Base-by-base conservation (phyloP, 2,329 filamentous ascomycete species). In the Xylariomycetidae sp. region DNA sequence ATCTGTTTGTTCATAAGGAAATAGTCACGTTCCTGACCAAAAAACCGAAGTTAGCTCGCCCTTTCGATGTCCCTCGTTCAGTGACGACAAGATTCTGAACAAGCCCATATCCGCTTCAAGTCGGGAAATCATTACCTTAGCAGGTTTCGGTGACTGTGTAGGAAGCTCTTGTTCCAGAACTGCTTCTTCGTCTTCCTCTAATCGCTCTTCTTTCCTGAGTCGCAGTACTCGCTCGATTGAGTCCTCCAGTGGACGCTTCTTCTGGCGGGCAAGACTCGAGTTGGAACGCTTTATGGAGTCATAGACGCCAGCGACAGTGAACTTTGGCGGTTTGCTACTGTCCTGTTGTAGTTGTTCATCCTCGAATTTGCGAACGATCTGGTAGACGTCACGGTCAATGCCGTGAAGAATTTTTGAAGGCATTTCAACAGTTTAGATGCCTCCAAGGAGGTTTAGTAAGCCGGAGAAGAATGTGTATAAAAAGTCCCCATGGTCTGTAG, bases 241-340 rank as follows among this genome's bases (percentile, higher is more conserved):
- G 43, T 92, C 85, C 57, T 95, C 86, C 2, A 97, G 64, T 0
- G 83, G 69, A 40, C 80, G 82, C 59, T 92, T 94, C 25, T 87
- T 88, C 46, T 85, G 80, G 15, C 92, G 72, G 42, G 85, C 87
- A 15, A 97, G 63, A 47, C 84, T 88, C 0, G 88, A 94, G 57
- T 96, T 96, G 11, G 88, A 95, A 31, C 70, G 66, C 48, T 88
- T 86, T 41, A 97, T 88, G 38, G 76, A 77, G 25, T 88, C 82
- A 56, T 92, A 95, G 2, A 94, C 74, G 3, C 66, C 61, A 3
- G 71, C 61, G 4, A 82, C 66, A 2, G 76, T 80, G 6, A 85
- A 63, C 33, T 66, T 69, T 6, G 68, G 62, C 13, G 55, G 53
- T 54, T 57, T 70, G 70, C 30, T 72, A 61, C 37, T 76, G 72